These are phyloP conservation scores for Globisporangium sylvaticum DNA, from an alignment of 352 stramenopile genomes.

Conservation along the genomic window DNA sequence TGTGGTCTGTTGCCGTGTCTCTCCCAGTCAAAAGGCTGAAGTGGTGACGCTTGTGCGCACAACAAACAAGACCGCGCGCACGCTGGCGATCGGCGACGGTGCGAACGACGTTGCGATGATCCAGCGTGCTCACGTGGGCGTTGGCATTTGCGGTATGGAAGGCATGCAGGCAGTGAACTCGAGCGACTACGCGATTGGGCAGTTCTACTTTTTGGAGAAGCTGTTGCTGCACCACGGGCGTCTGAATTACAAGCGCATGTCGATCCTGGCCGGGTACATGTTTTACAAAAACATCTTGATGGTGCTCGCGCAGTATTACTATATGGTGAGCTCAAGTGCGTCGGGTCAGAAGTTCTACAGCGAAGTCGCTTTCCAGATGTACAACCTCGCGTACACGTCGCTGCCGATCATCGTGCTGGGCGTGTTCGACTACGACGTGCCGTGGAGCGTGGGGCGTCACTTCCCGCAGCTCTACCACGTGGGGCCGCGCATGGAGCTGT, in stretches of 20 bases:
- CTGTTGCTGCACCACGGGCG: slow-evolving; percentile 96
- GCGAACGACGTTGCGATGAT: slow-evolving; percentile 96
- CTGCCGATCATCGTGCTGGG: slow-evolving; percentile 88
- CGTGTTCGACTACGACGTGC: slow-evolving; percentile 81
- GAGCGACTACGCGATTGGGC: slow-evolving; percentile 96
- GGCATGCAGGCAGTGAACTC: slow-evolving; percentile 96
- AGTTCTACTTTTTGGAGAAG: slow-evolving; percentile 95
- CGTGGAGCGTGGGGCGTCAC: slow-evolving; percentile 43
- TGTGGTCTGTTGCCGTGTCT: slow-evolving; percentile 82
- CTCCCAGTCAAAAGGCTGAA: slow-evolving; percentile 78
- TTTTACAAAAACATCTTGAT: slow-evolving; percentile 99
- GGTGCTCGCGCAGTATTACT: slow-evolving; percentile 88
- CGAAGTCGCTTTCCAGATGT: slow-evolving; percentile 78
- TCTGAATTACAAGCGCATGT: slow-evolving; percentile 96
- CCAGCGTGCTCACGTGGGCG: slow-evolving; percentile 85
- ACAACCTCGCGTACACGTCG: slow-evolving; percentile 93
- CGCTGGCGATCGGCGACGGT: slow-evolving; percentile 90
- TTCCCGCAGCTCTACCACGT: slow-evolving; percentile 81
- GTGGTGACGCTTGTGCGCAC: slow-evolving; percentile 63
- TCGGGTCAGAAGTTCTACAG: slow-evolving; percentile 88
- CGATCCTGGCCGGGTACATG: slow-evolving; percentile 93
- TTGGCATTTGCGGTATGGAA: slow-evolving; percentile 90
- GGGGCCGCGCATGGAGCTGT: slow-evolving; percentile 69
- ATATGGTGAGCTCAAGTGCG: slow-evolving; percentile 89
- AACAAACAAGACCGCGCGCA: slow-evolving; percentile 50